These are phyloP conservation scores for Amoeboaphelidium occidentale DNA, from an alignment of 371 early-diverging fungal genomes.

Conservation along the genomic window DNA sequence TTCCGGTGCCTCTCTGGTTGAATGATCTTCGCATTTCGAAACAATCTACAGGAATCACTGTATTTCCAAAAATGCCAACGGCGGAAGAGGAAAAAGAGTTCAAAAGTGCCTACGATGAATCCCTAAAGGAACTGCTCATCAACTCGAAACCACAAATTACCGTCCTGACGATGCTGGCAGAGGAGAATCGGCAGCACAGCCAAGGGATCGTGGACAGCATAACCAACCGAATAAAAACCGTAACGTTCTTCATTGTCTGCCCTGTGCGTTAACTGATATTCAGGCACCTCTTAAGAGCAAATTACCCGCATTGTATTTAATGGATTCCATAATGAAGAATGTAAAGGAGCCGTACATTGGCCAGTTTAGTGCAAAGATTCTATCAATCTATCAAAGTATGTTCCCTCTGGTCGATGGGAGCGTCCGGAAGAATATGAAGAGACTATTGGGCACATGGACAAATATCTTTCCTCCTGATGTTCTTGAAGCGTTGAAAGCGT, in stretches of 20 bases:
- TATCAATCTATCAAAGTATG: slow-evolving; percentile 34
- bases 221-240: slow-evolving; percentile 47
- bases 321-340: slow-evolving; percentile 82
- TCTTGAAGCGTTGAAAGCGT: no score
- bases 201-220: slow-evolving; percentile 49
- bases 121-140: slow-evolving; percentile 46
- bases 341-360: slow-evolving; percentile 45
- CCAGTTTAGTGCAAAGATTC: slow-evolving; percentile 41
- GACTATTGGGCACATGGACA: no score
- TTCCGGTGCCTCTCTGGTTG: no score
- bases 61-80: no score
- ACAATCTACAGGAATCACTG: no score
- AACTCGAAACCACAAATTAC: slow-evolving; percentile 76
- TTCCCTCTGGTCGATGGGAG: no score
- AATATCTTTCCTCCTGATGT: no score
- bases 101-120: not conserved
- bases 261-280: slow-evolving; percentile 3
- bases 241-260: slow-evolving; percentile 23
- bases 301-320: slow-evolving; percentile 60
- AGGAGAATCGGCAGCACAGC: slow-evolving; percentile 35
- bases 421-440: no score
- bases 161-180: slow-evolving; percentile 56
- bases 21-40: no score
- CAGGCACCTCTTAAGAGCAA: slow-evolving; percentile 48
- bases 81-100: no score